Percentiles rank a stretch among this genome's conserved stretches.
phyloP scores from a whole-genome alignment of 306 rosid species.

The Spatholobus suberectus region DNA sequence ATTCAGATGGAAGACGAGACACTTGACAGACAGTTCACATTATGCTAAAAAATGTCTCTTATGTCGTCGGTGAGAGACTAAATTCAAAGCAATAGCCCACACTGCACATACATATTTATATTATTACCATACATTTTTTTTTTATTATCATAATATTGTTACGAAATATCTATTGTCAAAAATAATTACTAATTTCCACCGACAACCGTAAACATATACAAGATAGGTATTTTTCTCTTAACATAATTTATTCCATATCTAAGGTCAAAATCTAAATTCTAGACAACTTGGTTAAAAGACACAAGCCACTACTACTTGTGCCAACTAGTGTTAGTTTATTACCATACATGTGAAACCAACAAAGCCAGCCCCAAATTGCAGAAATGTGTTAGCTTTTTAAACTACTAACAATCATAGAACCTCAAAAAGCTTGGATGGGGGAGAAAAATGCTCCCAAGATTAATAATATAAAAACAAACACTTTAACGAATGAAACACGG shows the following conservation, averaged over 20 bases:
- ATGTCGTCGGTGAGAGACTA: not conserved
- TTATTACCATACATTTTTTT: too few relatives aligned
- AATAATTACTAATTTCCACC: too few relatives aligned
- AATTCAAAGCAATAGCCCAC: not conserved
- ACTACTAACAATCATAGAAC: conserved; percentile 9
- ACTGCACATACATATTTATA: not conserved
- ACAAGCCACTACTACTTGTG: too few relatives aligned
- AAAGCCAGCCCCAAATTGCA: conserved; percentile 36
- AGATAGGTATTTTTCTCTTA: too few relatives aligned
- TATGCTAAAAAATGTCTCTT: not conserved
- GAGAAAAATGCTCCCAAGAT: conserved; percentile 25
- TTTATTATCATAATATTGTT: too few relatives aligned
- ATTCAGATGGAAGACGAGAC: not conserved
- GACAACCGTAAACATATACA: too few relatives aligned
- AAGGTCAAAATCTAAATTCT: too few relatives aligned
- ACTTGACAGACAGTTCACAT: not conserved
- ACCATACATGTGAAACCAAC: conserved; percentile 32
- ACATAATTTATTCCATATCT: too few relatives aligned
- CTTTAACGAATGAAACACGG: conserved; percentile 44
- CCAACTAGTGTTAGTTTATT: too few relatives aligned
- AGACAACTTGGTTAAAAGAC: too few relatives aligned
- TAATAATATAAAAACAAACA: not conserved
- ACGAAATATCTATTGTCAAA: too few relatives aligned
- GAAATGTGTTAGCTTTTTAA: conserved; percentile 28
- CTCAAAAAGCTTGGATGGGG: conserved; percentile 24